Conservation (phyloP, 805 yeast genomes). For the Hanseniaspora lindneri region DNA sequence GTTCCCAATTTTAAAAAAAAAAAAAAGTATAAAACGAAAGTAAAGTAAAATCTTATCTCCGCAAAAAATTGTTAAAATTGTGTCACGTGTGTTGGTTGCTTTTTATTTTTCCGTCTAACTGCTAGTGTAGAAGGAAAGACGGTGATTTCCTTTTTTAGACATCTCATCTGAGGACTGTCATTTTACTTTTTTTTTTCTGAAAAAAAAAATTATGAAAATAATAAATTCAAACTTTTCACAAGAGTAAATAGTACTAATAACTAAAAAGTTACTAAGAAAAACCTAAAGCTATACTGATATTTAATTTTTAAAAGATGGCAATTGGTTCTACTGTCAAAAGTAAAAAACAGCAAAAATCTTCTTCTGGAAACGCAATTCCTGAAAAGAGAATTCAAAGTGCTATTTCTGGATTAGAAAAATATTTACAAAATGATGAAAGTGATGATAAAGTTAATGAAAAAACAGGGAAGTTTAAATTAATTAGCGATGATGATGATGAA, state of each 20-base stretch:
- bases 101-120: not conserved
- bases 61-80: not conserved
- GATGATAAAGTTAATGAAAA: slow-evolving; percentile 29
- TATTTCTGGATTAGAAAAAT: slow-evolving; percentile 54
- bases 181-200: not conserved
- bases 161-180: not conserved
- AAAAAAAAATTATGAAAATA: not conserved
- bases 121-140: not conserved
- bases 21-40: too few relatives aligned
- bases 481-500: slow-evolving; percentile 50
- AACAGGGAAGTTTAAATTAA: slow-evolving; percentile 30
- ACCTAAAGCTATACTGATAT: too few relatives aligned
- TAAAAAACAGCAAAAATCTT: not conserved
- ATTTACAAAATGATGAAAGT: slow-evolving; percentile 28
- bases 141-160: not conserved
- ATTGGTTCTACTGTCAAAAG: not conserved
- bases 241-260: too few relatives aligned
- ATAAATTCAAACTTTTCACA: too few relatives aligned
- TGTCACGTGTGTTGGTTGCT: not conserved
- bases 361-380: slow-evolving; percentile 20
- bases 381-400: slow-evolving; percentile 37
- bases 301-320: not conserved
- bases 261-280: too few relatives aligned
- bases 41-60: not conserved
- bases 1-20: too few relatives aligned